phyloP scores from a whole-genome alignment of 805 yeast genomes.

The Zygoascus flipseniorum region DNA sequence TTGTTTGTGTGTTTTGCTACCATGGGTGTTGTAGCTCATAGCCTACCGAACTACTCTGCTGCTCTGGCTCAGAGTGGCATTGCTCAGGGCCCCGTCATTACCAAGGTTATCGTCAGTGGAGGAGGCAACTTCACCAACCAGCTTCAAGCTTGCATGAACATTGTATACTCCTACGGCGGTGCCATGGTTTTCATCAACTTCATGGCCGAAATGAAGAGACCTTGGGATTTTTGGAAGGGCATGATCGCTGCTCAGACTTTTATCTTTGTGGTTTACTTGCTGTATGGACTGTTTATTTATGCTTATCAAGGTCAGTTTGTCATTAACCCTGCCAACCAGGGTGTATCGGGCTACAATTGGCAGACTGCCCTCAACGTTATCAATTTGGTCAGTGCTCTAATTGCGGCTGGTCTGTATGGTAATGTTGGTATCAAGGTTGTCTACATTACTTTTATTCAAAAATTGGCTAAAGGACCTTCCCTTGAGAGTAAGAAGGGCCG shows the following conservation, averaged over 20 bases:
- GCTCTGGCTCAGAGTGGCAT: constrained; percentile 9
- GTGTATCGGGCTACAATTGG: constrained; percentile 30
- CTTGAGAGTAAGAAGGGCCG: constrained; percentile 31
- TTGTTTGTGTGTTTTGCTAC: constrained; percentile 36
- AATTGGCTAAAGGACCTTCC: constrained; percentile 26
- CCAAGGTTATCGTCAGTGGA: constrained; percentile 20
- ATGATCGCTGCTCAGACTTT: constrained; percentile 35
- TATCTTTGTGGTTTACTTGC: constrained; percentile 33
- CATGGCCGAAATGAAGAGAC: constrained; percentile 41
- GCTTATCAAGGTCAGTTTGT: constrained; percentile 39
- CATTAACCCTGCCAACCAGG: constrained; percentile 38
- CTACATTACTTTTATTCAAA: constrained; percentile 33
- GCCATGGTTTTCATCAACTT: constrained; percentile 42
- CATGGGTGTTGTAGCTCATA: constrained; percentile 34
- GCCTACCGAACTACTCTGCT: constrained; percentile 28
- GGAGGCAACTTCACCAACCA: constrained; percentile 19
- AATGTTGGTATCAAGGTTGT: constrained; percentile 40
- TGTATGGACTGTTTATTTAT: constrained; percentile 38
- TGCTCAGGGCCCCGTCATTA: constrained; percentile 15
- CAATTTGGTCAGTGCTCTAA: constrained; percentile 32
- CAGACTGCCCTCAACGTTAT: constrained; percentile 33
- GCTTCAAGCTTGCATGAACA: constrained; percentile 35
- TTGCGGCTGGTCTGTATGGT: constrained; percentile 40
- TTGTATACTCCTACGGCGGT: constrained; percentile 46
- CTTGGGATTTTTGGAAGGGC: constrained; percentile 43